These are phyloP conservation scores for Penicillium malachiteum DNA, from an alignment of 495 filamentous ascomycete genomes.

Conservation along the genomic window DNA sequence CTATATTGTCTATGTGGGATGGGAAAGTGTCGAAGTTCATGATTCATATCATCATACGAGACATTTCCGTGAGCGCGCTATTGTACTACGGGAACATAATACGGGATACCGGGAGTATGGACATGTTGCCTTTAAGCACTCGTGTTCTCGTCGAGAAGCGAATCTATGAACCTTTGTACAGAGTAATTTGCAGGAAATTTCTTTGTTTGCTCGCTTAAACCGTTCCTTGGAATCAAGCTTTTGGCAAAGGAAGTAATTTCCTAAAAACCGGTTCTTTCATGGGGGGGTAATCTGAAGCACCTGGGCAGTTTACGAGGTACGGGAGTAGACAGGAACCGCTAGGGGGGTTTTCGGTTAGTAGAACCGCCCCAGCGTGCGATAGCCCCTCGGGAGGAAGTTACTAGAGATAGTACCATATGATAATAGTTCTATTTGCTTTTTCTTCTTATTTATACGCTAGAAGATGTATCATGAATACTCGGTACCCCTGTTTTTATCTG, in stretches of 20 bases:
- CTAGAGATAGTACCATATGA: background rate
- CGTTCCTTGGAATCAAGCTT: background rate
- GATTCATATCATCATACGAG: slow-evolving; percentile 26
- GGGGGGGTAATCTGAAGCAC: background rate
- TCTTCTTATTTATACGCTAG: background rate
- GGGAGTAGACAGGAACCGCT: slow-evolving; percentile 1
- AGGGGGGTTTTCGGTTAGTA: slow-evolving; percentile 1
- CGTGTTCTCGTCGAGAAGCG: slow-evolving; percentile 34
- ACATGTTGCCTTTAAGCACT: slow-evolving; percentile 20
- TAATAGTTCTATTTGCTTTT: background rate
- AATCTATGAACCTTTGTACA: slow-evolving; percentile 17
- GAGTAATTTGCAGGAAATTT: background rate
- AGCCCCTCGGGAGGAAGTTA: background rate
- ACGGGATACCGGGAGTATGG: slow-evolving; percentile 23
- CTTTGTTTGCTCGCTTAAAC: background rate
- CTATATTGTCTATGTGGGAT: slow-evolving; percentile 26
- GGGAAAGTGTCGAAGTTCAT: slow-evolving; percentile 24
- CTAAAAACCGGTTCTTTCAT: slow-evolving; percentile 1
- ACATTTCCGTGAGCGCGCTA: slow-evolving; percentile 18
- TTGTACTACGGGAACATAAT: slow-evolving; percentile 23
- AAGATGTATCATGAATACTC: too few species aligned
- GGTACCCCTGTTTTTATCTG: too few species aligned
- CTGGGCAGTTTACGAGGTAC: background rate
- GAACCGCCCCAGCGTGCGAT: background rate
- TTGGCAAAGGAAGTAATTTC: background rate